Evolutionary conservation across 192 early-diverging fungal species (phyloP).

Genomic region (Coemansia sp.): DNA sequence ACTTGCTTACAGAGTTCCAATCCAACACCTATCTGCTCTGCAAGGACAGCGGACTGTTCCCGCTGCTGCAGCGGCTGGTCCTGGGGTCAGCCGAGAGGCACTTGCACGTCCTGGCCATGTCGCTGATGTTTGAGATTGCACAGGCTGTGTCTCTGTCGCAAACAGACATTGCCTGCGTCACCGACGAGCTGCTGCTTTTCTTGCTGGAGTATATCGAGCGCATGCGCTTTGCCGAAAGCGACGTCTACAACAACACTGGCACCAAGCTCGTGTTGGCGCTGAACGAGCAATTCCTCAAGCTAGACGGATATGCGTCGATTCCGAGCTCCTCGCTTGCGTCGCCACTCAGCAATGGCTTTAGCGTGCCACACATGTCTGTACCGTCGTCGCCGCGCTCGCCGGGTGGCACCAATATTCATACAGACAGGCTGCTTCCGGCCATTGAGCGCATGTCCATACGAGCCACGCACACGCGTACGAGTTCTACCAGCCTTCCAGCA

Average conservation of each 20-base stretch:
- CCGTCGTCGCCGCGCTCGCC: constrained; percentile 9
- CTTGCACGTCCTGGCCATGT: constrained; percentile 55
- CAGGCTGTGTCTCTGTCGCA: constrained; percentile 49
- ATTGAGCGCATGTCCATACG: constrained; percentile 6
- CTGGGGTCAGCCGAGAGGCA: constrained; percentile 24
- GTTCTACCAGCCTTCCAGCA: constrained; percentile 2
- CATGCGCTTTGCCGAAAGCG: constrained; percentile 57
- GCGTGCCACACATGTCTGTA: not conserved
- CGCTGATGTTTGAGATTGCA: constrained; percentile 57
- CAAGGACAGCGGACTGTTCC: constrained; percentile 52
- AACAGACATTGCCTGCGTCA: constrained; percentile 37
- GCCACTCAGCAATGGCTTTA: not conserved
- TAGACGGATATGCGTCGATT: constrained; percentile 17
- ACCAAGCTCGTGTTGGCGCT: constrained; percentile 58
- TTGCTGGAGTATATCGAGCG: constrained; percentile 54
- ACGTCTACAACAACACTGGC: constrained; percentile 57
- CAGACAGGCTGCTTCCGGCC: not conserved
- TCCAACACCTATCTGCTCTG: constrained; percentile 43
- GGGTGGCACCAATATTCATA: constrained; percentile 7
- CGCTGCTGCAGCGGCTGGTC: constrained; percentile 45
- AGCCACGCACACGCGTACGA: constrained; percentile 15
- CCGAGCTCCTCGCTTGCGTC: constrained; percentile 13
- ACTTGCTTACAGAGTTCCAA: constrained; percentile 53
- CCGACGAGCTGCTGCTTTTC: constrained; percentile 38
- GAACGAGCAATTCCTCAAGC: constrained; percentile 45